Conservation (phyloP, 495 filamentous ascomycete species). For the Tuber brumale region DNA sequence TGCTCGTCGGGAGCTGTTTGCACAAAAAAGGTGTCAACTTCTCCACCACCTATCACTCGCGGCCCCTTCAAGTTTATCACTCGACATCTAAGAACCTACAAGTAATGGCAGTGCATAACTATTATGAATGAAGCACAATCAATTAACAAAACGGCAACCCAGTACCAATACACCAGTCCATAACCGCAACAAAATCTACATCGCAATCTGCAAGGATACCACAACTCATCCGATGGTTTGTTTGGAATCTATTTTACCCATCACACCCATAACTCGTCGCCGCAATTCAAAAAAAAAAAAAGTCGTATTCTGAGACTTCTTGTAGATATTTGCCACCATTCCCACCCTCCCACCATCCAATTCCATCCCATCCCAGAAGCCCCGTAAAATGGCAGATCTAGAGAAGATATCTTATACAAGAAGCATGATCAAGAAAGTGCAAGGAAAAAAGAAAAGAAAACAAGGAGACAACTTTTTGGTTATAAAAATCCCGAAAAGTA, state of each 20-base stretch:
- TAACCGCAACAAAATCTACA: neutral
- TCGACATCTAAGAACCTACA: neutral
- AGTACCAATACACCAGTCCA: neutral
- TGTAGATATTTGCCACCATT: neutral
- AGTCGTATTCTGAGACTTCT: neutral
- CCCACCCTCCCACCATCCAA: neutral
- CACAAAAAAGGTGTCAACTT: neutral
- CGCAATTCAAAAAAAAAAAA: neutral
- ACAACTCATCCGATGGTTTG: neutral
- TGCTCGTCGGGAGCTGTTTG: neutral
- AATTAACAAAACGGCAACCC: neutral
- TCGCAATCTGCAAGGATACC: neutral
- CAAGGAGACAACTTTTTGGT: neutral
- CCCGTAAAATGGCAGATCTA: conserved; percentile 2
- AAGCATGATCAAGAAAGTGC: neutral
- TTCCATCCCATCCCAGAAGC: neutral
- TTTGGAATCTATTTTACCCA: neutral
- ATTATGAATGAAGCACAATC: neutral
- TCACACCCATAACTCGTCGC: neutral
- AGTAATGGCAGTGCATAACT: neutral
- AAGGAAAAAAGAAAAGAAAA: neutral
- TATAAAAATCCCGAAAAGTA: neutral
- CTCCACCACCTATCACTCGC: neutral
- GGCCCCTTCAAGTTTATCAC: neutral
- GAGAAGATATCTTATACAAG: conserved; percentile 4